A percentile compares a stretch with the other conserved stretches of the same genome.
Evolutionary conservation across 2,329 filamentous ascomycete genomes (phyloP).

Genomic region (Fusarium miscanthi): DNA sequence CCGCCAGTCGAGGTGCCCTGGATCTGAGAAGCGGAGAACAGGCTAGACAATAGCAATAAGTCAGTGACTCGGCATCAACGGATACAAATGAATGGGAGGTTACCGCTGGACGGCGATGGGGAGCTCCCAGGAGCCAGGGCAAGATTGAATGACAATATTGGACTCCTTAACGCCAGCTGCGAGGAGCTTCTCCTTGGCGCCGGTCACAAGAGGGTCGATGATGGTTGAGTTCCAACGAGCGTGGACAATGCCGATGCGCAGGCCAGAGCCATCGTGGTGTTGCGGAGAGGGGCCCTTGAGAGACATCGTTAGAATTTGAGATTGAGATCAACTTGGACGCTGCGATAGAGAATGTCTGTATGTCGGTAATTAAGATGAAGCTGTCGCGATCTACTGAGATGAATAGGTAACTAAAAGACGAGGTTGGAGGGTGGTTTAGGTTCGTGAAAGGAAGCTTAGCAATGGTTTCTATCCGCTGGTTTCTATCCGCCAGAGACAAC

Average conservation of each 20-base stretch:
- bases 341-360: constrained; percentile 15
- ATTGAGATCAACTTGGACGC: neutral
- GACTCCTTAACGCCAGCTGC: constrained; percentile 84
- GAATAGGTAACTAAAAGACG: neutral
- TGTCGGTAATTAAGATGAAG: neutral
- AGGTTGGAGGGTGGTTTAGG: constrained; percentile 14
- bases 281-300: constrained; percentile 68
- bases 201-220: constrained; percentile 85
- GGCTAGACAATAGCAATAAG: constrained; percentile 57
- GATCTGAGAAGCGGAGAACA: constrained; percentile 87
- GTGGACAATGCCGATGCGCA: constrained; percentile 95
- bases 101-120: constrained; percentile 90
- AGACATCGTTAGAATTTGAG: constrained; percentile 40
- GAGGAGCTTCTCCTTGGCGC: constrained; percentile 81
- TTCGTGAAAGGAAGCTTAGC: constrained; percentile 19
- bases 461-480: neutral
- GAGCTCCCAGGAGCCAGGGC: constrained; percentile 94
- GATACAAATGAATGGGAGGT: constrained; percentile 35
- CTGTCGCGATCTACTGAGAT: constrained; percentile 14
- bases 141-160: constrained; percentile 89
- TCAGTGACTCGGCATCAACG: constrained; percentile 22
- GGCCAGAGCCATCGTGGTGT: constrained; percentile 73
- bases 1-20: constrained; percentile 75
- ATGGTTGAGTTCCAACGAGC: constrained; percentile 94
- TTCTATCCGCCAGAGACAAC: constrained; percentile 13